Conservation (phyloP, 305 asterid species). For the Petunia hybrid region DNA sequence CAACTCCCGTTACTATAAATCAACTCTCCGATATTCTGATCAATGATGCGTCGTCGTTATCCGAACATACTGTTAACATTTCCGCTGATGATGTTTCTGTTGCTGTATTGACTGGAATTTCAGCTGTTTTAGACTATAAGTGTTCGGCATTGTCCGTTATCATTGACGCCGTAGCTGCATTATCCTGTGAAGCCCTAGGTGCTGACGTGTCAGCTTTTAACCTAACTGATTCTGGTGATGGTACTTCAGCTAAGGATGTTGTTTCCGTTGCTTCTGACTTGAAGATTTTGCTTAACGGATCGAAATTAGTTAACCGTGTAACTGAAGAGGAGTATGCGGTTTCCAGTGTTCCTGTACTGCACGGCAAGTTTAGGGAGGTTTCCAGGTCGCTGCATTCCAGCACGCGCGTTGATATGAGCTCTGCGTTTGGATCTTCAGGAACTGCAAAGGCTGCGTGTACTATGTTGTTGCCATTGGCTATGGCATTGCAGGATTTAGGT, state of each 20-base stretch:
- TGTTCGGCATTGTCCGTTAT: conserved; percentile 50
- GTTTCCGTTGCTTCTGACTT: conserved; percentile 83
- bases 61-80: conserved; percentile 44
- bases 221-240: conserved; percentile 90
- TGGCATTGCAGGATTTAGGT: conserved; percentile 62
- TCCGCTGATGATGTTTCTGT: conserved; percentile 35
- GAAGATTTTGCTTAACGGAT: conserved; percentile 73
- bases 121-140: conserved; percentile 65
- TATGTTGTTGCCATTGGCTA: conserved; percentile 59
- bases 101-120: conserved; percentile 46
- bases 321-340: conserved; percentile 47
- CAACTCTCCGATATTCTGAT: conserved; percentile 56
- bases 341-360: conserved; percentile 66
- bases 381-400: conserved; percentile 61
- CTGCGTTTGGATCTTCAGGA: conserved; percentile 55
- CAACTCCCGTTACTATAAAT: conserved; percentile 40
- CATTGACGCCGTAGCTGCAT: conserved; percentile 72
- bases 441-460: conserved; percentile 53
- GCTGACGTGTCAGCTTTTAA: conserved; percentile 65
- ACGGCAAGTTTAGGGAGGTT: conserved; percentile 72
- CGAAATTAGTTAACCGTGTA: conserved; percentile 63
- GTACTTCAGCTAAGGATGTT: conserved; percentile 80
- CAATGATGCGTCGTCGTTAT: conserved; percentile 34
- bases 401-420: conserved; percentile 74
- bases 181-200: conserved; percentile 80